Conservation (phyloP, 2,329 filamentous ascomycete genomes). For the Huntiella abstrusa region DNA sequence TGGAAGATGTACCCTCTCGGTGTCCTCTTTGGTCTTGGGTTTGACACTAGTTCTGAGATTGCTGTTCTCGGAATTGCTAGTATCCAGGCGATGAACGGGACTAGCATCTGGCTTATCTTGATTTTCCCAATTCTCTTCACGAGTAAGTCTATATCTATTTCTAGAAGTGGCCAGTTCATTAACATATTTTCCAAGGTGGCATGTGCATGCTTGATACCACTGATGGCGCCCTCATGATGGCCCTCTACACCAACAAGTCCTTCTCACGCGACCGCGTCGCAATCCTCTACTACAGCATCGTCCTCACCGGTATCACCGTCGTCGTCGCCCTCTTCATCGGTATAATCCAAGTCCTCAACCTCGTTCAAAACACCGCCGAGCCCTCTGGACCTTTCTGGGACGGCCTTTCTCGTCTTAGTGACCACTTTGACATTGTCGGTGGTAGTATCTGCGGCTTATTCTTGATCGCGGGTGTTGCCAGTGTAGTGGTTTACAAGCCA, state of each 20-base stretch:
- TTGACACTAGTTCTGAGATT: constrained; percentile 90
- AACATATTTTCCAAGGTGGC: constrained; percentile 34
- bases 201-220: constrained; percentile 92
- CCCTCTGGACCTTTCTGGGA: constrained; percentile 74
- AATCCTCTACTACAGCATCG: constrained; percentile 83
- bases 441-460: constrained; percentile 77
- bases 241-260: constrained; percentile 64
- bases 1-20: constrained; percentile 97
- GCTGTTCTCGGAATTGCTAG: constrained; percentile 79
- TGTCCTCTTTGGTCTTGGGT: constrained; percentile 76
- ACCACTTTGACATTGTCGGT: constrained; percentile 73
- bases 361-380: constrained; percentile 58
- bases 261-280: constrained; percentile 70
- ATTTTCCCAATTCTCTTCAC: constrained; percentile 86
- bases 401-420: constrained; percentile 55
- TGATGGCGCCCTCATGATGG: constrained; percentile 90
- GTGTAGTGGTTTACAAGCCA: constrained; percentile 56
- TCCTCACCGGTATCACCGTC: constrained; percentile 68
- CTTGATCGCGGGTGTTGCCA: constrained; percentile 53
- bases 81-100: constrained; percentile 69
- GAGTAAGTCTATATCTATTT: constrained; percentile 24
- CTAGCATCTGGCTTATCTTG: constrained; percentile 81
- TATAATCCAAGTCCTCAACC: constrained; percentile 60
- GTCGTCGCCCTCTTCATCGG: constrained; percentile 74
- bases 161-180: background rate